Conservation (phyloP, 2,329 filamentous ascomycete genomes). For the Dendrostoma leiphaemia region DNA sequence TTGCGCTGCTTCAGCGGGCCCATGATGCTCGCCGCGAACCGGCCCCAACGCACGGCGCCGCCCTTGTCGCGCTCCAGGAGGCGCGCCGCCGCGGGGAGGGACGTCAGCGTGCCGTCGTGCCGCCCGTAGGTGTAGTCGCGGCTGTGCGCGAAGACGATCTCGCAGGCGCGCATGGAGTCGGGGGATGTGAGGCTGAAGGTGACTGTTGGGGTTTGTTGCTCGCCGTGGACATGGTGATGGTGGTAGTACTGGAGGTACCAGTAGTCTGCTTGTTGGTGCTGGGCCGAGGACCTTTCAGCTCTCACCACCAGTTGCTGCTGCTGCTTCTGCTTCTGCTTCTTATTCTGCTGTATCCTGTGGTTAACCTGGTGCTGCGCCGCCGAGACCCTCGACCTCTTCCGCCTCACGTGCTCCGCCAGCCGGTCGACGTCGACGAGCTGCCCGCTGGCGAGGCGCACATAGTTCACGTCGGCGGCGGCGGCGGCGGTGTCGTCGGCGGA, state of each 20-base stretch:
- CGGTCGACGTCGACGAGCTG: conserved; percentile 1
- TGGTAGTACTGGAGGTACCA: too few species aligned
- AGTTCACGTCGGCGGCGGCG: neutral
- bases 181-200: neutral
- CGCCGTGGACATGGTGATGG: too few species aligned
- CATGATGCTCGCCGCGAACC: neutral
- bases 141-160: conserved; percentile 5
- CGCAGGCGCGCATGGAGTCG: neutral
- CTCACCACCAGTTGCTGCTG: too few species aligned
- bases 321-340: neutral
- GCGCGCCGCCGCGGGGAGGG: neutral
- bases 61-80: neutral
- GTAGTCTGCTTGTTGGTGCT: too few species aligned
- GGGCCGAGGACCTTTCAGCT: too few species aligned
- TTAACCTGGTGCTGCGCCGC: neutral
- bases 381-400: neutral
- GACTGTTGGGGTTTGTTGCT: neutral
- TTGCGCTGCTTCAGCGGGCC: neutral
- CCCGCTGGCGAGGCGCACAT: conserved; percentile 1
- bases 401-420: conserved; percentile 1
- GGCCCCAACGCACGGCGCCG: conserved; percentile 1
- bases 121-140: conserved; percentile 3
- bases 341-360: too few species aligned
- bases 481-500: neutral
- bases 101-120: neutral